phyloP scores from a whole-genome alignment of 1,139 yeast species.

The Blastobotrys persicus region DNA sequence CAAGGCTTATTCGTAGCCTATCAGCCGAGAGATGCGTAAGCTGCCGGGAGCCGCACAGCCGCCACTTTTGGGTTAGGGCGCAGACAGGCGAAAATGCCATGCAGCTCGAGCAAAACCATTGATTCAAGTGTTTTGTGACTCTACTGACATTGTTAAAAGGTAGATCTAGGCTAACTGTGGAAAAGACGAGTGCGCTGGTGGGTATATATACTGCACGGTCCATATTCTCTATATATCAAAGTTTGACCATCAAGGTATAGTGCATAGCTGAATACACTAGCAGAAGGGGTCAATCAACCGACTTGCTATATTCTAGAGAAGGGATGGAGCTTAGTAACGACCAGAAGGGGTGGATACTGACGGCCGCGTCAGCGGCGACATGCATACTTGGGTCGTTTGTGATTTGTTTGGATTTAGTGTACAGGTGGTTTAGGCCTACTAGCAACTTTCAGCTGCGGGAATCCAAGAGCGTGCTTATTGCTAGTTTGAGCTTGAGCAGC shows the following conservation, averaged over 20 bases:
- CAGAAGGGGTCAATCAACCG: too few relatives aligned
- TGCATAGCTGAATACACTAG: too few relatives aligned
- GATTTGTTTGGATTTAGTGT: slow-evolving; percentile 44
- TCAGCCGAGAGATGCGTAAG: not conserved
- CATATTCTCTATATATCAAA: too few relatives aligned
- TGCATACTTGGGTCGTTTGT: slow-evolving; percentile 59
- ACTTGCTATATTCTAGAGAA: too few relatives aligned
- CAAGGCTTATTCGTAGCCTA: too few relatives aligned
- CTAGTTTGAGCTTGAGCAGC: slow-evolving; percentile 66
- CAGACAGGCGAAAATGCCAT: not conserved
- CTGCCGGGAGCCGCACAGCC: not conserved
- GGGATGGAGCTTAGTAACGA: slow-evolving; percentile 22
- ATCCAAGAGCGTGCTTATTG: slow-evolving; percentile 60
- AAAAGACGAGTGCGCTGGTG: too few relatives aligned
- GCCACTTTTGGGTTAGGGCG: not conserved
- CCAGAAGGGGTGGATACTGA: slow-evolving; percentile 56
- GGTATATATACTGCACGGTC: too few relatives aligned
- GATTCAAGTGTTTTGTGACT: too few relatives aligned
- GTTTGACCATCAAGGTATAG: too few relatives aligned
- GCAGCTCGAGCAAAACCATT: too few relatives aligned
- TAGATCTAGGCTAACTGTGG: too few relatives aligned
- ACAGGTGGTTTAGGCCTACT: not conserved
- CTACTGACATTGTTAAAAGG: too few relatives aligned
- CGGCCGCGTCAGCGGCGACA: slow-evolving; percentile 53
- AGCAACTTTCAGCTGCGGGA: slow-evolving; percentile 51